phyloP scores from a whole-genome alignment of 2,329 filamentous ascomycete genomes.

The Ilyonectria robusta region DNA sequence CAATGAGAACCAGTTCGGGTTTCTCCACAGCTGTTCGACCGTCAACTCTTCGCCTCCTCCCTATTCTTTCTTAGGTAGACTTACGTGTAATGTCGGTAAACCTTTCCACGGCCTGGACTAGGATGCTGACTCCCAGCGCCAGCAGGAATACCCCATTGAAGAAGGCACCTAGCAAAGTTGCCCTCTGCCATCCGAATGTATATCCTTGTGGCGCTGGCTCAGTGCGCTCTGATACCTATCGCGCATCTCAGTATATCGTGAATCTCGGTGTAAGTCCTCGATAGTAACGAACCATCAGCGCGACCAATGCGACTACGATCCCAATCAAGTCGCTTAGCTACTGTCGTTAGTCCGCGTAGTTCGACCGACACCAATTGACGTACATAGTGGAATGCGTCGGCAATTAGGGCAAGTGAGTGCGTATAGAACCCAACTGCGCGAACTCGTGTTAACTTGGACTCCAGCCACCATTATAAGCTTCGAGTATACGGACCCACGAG shows the following conservation, averaged over 20 bases:
- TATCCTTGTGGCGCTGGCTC: constrained; percentile 64
- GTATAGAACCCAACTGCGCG: constrained; percentile 76
- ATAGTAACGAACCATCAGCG: constrained; percentile 67
- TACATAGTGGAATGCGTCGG: constrained; percentile 86
- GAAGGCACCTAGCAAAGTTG: constrained; percentile 81
- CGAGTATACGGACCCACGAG: constrained; percentile 57
- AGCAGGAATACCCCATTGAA: constrained; percentile 85
- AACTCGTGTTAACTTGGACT: constrained; percentile 14
- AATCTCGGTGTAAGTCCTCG: neutral
- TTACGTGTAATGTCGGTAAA: constrained; percentile 71
- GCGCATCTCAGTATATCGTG: constrained; percentile 9
- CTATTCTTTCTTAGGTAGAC: constrained; percentile 35
- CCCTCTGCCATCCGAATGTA: constrained; percentile 83
- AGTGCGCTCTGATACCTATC: constrained; percentile 69
- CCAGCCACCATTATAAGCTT: neutral
- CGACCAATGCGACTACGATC: constrained; percentile 76
- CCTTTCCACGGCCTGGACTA: constrained; percentile 80
- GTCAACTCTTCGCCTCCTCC: constrained; percentile 29
- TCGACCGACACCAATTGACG: constrained; percentile 39
- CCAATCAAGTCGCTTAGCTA: constrained; percentile 80
- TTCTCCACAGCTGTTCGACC: constrained; percentile 69
- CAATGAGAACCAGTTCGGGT: constrained; percentile 76
- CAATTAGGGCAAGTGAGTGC: constrained; percentile 78
- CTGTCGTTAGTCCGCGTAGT: constrained; percentile 16
- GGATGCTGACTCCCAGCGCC: constrained; percentile 79